Evolutionary conservation across 768 basidiomycete species (phyloP).

Genomic region (Termitomyces bulborhizus): DNA sequence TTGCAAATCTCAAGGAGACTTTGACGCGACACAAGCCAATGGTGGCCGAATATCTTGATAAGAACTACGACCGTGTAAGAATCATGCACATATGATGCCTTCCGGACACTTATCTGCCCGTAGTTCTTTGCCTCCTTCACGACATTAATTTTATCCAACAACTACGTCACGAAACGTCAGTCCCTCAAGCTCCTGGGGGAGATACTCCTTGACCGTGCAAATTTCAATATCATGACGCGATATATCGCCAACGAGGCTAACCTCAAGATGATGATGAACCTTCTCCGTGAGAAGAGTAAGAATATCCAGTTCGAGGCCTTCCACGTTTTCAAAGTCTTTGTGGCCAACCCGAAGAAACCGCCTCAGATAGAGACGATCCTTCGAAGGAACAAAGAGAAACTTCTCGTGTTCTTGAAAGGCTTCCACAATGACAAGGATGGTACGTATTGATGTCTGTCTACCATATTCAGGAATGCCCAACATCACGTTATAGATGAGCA

Average conservation of each 20-base stretch:
- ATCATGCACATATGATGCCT: not conserved
- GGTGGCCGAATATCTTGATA: slow-evolving; percentile 95
- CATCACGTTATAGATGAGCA: slow-evolving; percentile 66
- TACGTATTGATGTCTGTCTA: slow-evolving; percentile 23
- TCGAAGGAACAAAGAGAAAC: slow-evolving; percentile 89
- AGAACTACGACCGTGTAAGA: slow-evolving; percentile 91
- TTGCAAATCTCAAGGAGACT: slow-evolving; percentile 96
- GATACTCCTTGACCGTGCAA: slow-evolving; percentile 94
- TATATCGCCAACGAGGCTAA: slow-evolving; percentile 96
- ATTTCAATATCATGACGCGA: slow-evolving; percentile 97
- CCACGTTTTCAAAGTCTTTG: slow-evolving; percentile 99
- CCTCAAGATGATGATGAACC: slow-evolving; percentile 99
- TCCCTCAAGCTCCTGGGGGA: slow-evolving; percentile 97
- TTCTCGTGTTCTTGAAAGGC: slow-evolving; percentile 79
- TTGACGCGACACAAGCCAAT: slow-evolving; percentile 96
- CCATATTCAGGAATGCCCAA: not conserved
- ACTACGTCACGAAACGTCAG: slow-evolving; percentile 99
- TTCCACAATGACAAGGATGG: slow-evolving; percentile 99
- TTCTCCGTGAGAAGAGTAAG: slow-evolving; percentile 95
- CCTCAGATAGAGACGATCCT: slow-evolving; percentile 90
- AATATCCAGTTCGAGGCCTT: slow-evolving; percentile 99
- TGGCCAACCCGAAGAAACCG: slow-evolving; percentile 99
- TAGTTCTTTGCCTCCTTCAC: slow-evolving; percentile 97
- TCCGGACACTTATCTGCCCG: not conserved
- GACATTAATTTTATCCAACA: slow-evolving; percentile 84